Evolutionary conservation across 495 filamentous ascomycete species (phyloP), one percentile per base, ranked within the genome.

Genomic region (Glarea lozoyensis): DNA sequence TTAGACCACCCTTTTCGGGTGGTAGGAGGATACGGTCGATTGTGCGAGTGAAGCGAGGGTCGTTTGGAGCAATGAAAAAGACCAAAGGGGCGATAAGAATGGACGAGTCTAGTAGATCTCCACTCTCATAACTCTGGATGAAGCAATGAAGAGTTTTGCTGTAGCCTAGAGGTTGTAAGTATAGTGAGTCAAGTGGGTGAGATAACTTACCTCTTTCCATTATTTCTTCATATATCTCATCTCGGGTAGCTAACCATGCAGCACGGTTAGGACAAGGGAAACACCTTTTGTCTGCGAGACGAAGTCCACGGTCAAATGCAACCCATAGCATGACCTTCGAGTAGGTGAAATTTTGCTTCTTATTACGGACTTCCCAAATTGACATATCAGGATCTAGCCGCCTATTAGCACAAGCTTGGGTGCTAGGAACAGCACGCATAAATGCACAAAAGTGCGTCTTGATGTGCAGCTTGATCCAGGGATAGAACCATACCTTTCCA

Each of bases 251-350:
- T 22, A 81, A 60, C 82, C 82, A 86, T 27, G 68, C 63, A 40
- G 54, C 61, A 0, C 81, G 68, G 52, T 81, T 76, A 0, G 79
- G 82, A 48, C 81, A 86, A 2, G 81, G 82, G 10, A 86, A 67
- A 27, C 75, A 69, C 17, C 82, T 66, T 56, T 82, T 85, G 25
- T 86, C 81, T 2, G 80, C 67, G 2, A 86, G 69, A 1, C 82
- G 78, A 13, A 86, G 58, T 9, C 76, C 82, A 10, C 81, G 77
- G 56, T 85, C 82, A 37, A 86, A 69, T 30, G 81, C 80, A 3
- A 86, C 81, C 81, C 82, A 86, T 17, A 86, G 64, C 76, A 84
- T 82, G 48, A 86, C 70, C 50, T 84, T 81, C 11, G 76, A 81
- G 59, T 84, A 85, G 33, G 79, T 69, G 49, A 84, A 86, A 56